phyloP scores from a whole-genome alignment of 768 basidiomycete species.

The Rhodotorula sphaerocarpa region DNA sequence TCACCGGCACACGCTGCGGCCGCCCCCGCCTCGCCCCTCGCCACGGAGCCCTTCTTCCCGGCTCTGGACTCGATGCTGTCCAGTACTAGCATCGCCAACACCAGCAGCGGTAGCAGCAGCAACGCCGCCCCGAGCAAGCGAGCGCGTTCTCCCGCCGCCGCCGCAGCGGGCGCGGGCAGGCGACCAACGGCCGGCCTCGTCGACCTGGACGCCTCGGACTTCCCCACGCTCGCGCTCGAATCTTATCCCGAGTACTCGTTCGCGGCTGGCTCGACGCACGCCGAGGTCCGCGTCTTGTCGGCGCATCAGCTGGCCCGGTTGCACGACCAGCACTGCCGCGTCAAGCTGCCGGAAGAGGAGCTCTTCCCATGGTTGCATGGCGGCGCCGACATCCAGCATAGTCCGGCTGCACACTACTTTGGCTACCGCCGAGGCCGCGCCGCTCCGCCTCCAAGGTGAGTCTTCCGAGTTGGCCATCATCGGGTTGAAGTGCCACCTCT shows the following conservation, averaged over 20 bases:
- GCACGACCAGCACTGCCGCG: constrained; percentile 56
- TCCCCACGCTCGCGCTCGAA: constrained; percentile 18
- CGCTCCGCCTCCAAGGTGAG: constrained; percentile 38
- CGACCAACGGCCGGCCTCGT: constrained; percentile 13
- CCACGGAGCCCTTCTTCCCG: constrained; percentile 23
- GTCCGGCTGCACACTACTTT: constrained; percentile 75
- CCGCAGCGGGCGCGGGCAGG: background rate
- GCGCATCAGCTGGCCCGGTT: constrained; percentile 54
- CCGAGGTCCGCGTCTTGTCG: constrained; percentile 48
- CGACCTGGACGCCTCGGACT: background rate
- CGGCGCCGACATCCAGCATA: constrained; percentile 64
- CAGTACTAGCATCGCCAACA: too few species aligned
- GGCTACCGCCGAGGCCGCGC: constrained; percentile 36
- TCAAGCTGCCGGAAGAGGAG: constrained; percentile 68
- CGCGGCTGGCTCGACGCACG: constrained; percentile 14
- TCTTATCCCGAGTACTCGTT: constrained; percentile 25
- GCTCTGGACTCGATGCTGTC: constrained; percentile 17
- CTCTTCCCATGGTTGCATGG: constrained; percentile 87
- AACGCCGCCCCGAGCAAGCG: background rate
- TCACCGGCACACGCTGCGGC: background rate
- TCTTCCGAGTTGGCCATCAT: background rate
- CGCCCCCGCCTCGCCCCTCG: constrained; percentile 16
- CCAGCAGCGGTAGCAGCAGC: too few species aligned
- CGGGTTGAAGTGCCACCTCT: background rate
- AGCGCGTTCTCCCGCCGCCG: background rate